Base-by-base conservation (phyloP, 2,329 filamentous ascomycete genomes). In the Penicillium sp. region DNA sequence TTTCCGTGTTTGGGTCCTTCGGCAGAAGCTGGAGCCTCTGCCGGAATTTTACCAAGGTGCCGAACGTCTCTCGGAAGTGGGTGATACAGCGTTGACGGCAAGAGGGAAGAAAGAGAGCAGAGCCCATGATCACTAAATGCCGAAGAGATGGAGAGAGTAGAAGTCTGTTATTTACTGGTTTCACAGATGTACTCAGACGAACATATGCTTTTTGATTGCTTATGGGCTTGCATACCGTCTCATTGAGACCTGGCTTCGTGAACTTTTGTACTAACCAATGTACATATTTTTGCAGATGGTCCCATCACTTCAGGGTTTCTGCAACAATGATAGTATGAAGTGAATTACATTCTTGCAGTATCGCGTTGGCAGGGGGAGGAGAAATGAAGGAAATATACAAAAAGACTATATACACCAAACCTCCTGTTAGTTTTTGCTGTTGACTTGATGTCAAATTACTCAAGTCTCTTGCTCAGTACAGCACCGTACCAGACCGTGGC, bases 401-500 rank as follows among this genome's bases (percentile, higher is more conserved):
- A 42, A 26, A 14, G 14, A 14, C 18, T 34, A 49, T 49, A 5
- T 43, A 13, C 47, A 27, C 26, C n/a, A 9, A 18, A 18, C 27
- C 7, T 23, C 9, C 9, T 32, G 4, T 27, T 26, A 14, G 30
- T 14, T 18, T 18, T 30, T 32, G 27, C 18, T 16, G n/a, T 32
- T 48, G 14, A 34, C 23, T n/a, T 11, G 18, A 10, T 34, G 14
- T 26, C 19, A 43, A 26, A 41, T 55, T 56, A 65, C 53, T 63
- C 55, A 30, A 91, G 69, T 58, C 83, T 82, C 58, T 83, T 80
- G 11, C 85, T 86, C 42, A 99, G 76, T 8, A 87, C 82, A 61
- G 89, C 81, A 0, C 91, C 93, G 75, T 97, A 97, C 64, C 81
- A 85, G 3, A 95, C 67, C 39, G 87, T 86, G 0, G 86, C 84